phyloP scores from a whole-genome alignment of 768 basidiomycete species.

The Trametes sanguinea region DNA sequence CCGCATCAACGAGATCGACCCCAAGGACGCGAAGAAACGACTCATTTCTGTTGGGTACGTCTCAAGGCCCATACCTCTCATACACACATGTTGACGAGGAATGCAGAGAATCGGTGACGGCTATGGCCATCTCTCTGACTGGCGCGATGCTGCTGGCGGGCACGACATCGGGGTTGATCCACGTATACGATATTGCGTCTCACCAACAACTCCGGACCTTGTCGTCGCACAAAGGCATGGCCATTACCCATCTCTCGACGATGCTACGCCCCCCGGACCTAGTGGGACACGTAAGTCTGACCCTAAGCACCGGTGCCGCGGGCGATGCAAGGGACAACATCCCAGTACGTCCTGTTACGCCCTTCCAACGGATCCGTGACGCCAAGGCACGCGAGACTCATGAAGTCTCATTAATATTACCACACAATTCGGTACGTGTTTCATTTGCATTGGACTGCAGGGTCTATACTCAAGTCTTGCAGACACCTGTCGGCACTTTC shows the following conservation, averaged over 20 bases:
- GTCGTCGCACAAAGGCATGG: conserved; percentile 62
- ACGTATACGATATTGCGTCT: conserved; percentile 86
- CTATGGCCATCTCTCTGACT: conserved; percentile 76
- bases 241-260: conserved; percentile 73
- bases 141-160: conserved; percentile 81
- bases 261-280: conserved; percentile 88
- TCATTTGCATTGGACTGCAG: background rate
- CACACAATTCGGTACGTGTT: conserved; percentile 45
- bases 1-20: conserved; percentile 59
- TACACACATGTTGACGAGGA: background rate
- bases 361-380: conserved; percentile 78
- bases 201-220: conserved; percentile 88
- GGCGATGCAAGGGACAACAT: conserved; percentile 53
- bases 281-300: conserved; percentile 73
- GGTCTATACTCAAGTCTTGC: conserved; percentile 1
- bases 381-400: conserved; percentile 65
- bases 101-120: conserved; percentile 68
- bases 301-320: conserved; percentile 38
- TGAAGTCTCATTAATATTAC: conserved; percentile 66
- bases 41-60: conserved; percentile 72
- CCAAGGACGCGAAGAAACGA: conserved; percentile 50
- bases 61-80: background rate
- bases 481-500: conserved; percentile 28
- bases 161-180: conserved; percentile 68
- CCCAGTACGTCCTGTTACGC: conserved; percentile 62